Conservation (phyloP, 73 alveolate genomes). For the Symbiodinium natans region DNA sequence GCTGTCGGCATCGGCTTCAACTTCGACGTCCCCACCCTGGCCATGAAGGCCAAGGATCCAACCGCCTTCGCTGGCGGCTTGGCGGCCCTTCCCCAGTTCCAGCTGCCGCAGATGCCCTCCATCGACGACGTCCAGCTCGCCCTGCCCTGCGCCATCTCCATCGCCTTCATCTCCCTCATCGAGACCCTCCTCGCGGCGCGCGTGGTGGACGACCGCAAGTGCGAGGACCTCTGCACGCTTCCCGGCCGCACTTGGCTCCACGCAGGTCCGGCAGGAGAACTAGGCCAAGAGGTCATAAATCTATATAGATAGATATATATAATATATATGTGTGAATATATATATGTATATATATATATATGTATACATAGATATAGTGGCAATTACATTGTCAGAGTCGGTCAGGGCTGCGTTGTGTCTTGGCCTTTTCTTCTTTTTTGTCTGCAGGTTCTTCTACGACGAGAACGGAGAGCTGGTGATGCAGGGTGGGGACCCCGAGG, state of each 20-base stretch:
- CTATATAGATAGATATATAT: no score
- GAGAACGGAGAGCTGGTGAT: constrained; percentile 84
- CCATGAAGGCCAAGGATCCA: constrained; percentile 67
- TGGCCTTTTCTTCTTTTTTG: no score
- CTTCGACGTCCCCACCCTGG: constrained; percentile 68
- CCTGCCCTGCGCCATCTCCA: constrained; percentile 54
- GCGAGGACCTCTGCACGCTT: constrained; percentile 70
- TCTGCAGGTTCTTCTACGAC: constrained; percentile 23
- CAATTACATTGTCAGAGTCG: no score
- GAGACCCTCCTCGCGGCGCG: constrained; percentile 59
- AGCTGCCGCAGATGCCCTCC: constrained; percentile 65
- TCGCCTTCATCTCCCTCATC: constrained; percentile 44
- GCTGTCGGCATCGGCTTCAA: constrained; percentile 35
- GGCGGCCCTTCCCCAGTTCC: constrained; percentile 40
- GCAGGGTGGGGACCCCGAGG: constrained; percentile 38
- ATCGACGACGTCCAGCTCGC: constrained; percentile 41
- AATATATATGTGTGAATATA: no score
- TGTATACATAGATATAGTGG: no score
- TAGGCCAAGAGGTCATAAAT: no score
- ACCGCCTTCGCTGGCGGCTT: constrained; percentile 59
- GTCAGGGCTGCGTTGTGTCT: no score
- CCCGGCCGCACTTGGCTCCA: no score
- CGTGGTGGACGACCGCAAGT: constrained; percentile 82
- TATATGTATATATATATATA: no score
- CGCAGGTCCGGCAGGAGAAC: no score